Evolutionary conservation across 2,329 filamentous ascomycete genomes (phyloP), one percentile per base, ranked within the genome.

Genomic region (Ceratocystis albifundus): DNA sequence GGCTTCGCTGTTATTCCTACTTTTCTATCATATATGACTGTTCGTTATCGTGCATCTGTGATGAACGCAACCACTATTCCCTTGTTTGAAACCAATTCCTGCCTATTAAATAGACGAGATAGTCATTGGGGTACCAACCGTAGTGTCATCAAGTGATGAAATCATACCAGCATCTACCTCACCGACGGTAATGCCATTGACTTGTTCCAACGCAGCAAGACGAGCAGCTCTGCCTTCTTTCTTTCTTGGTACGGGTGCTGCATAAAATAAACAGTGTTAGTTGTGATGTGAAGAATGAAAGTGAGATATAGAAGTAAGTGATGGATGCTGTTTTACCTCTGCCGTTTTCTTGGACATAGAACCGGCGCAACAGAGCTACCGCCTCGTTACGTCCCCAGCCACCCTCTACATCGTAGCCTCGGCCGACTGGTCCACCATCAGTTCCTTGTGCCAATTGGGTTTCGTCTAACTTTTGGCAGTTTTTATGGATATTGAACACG

Each of bases 291-390:
- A 22, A 5, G 4, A 36, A 62, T 10, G 22, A 28, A 28, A 22
- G 17, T 10, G 6, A 8, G 30, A 12, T 17, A 62, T 7, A n/a
- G 12, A 32, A 4, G 10, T 4, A n/a, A 61, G 15, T n/a, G 4
- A 25, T 32, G 12, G 45, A 10, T 7, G n/a, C 10, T 8, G 20
- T 15, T 79, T 71, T 77, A 89, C 89, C 90, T 80, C 94, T 89
- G 70, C 89, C 90, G 76, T 99, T 99, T 76, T 99, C 92, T 76
- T 99, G 94, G 41, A 99, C 89, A 75, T 99, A 99, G 76, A 99
- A 99, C 68, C 93, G 86, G 69, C 95, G 83, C 70, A 99, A 80
- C 70, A 99, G 77, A 75, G 93, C 92, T 68, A 99, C 95, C 3
- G 94, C 93, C 73, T 97, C 93, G 72, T 96, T 89, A 61, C 90